Evolutionary conservation across 2,329 filamentous ascomycete species (phyloP).

Genomic region (Fusarium siculi): DNA sequence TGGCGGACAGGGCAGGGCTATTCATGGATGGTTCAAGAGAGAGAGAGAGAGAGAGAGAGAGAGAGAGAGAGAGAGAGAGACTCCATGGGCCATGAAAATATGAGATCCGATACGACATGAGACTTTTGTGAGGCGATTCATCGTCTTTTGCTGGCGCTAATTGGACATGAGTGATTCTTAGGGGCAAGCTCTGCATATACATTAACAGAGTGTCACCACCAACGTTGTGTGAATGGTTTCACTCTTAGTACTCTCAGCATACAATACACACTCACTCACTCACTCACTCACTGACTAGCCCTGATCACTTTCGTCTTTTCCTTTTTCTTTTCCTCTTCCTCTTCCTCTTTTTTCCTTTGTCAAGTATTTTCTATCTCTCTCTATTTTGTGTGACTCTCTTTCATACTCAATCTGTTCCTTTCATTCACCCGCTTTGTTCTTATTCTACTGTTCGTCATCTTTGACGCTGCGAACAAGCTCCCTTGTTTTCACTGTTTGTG

Average conservation of each 20-base stretch:
- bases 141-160: constrained; percentile 22
- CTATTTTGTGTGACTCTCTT: constrained; percentile 22
- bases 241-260: constrained; percentile 5
- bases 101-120: constrained; percentile 33
- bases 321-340: constrained; percentile 17
- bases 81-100: background rate
- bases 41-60: no score
- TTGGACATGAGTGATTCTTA: constrained; percentile 12
- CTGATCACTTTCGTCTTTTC: background rate
- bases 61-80: background rate
- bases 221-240: constrained; percentile 15
- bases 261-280: constrained; percentile 5
- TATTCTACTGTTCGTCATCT: constrained; percentile 14
- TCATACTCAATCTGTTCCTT: constrained; percentile 20
- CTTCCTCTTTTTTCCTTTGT: constrained; percentile 21
- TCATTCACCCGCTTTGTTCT: constrained; percentile 30
- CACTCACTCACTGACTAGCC: background rate
- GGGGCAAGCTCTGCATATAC: constrained; percentile 15
- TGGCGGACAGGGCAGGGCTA: constrained; percentile 13
- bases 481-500: constrained; percentile 15
- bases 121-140: constrained; percentile 24
- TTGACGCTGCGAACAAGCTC: constrained; percentile 24
- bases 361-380: constrained; percentile 31
- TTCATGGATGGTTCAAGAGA: background rate
- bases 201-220: constrained; percentile 26